These are phyloP conservation scores for Taphrina deformans DNA, from an alignment of 1,139 yeast species.

Conservation along the genomic window DNA sequence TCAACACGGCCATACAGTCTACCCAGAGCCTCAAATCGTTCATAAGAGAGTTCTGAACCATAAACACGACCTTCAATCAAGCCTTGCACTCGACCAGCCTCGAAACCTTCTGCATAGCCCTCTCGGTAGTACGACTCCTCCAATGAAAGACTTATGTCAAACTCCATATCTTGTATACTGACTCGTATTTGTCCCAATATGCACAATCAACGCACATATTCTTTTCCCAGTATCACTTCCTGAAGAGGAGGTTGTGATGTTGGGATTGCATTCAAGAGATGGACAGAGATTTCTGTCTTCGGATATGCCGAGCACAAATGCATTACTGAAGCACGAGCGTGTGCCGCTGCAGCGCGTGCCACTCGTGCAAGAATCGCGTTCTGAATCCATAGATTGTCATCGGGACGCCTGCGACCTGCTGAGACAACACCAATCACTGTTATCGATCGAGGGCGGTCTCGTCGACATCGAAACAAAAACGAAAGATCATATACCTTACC, in stretches of 20 bases:
- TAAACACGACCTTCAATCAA: conserved; percentile 69
- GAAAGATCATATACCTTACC: too few species aligned
- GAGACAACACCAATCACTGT: too few species aligned
- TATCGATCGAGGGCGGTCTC: too few species aligned
- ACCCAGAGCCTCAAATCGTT: conserved; percentile 65
- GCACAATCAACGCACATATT: neutral
- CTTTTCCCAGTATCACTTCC: too few species aligned
- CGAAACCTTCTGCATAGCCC: conserved; percentile 58
- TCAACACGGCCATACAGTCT: conserved; percentile 59
- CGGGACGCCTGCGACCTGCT: neutral
- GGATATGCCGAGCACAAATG: neutral
- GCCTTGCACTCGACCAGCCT: conserved; percentile 58
- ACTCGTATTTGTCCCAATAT: neutral
- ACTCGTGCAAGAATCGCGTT: neutral
- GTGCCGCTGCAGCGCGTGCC: conserved; percentile 5
- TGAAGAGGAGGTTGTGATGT: too few species aligned
- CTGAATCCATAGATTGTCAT: neutral
- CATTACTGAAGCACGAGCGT: neutral
- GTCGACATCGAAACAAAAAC: too few species aligned
- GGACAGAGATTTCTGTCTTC: too few species aligned
- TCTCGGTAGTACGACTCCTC: conserved; percentile 49
- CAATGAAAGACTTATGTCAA: conserved; percentile 12
- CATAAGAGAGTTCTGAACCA: conserved; percentile 79
- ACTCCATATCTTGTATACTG: neutral
- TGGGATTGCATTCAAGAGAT: too few species aligned